Conservation (phyloP, 176 grass and related monocot genomes). For the Miscanthus lutarioriparius region DNA sequence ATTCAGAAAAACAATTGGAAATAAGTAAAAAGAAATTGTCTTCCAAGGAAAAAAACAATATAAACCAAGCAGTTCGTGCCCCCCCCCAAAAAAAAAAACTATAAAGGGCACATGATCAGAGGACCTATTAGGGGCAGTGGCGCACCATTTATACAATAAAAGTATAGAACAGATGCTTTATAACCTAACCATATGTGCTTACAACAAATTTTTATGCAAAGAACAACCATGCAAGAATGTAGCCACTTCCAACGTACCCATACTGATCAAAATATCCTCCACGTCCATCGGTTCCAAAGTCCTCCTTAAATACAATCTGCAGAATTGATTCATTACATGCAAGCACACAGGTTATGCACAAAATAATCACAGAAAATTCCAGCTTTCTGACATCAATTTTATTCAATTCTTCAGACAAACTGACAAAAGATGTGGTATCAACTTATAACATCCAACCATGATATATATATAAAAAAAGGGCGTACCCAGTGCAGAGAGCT, state of each 20-base stretch:
- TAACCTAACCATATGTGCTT: constrained; percentile 6
- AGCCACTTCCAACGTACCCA: constrained; percentile 62
- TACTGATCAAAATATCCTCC: constrained; percentile 97
- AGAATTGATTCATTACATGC: constrained; percentile 16
- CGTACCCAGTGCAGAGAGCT: too few relatives aligned
- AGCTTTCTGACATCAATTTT: neutral
- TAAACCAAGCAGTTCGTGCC: neutral
- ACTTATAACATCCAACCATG: neutral
- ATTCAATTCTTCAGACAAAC: neutral
- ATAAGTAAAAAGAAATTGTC: neutral
- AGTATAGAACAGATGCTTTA: neutral
- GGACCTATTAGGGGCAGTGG: neutral
- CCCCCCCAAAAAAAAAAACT: neutral
- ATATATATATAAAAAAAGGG: too few relatives aligned
- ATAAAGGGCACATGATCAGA: neutral
- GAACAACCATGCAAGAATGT: neutral
- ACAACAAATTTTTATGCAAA: constrained; percentile 1
- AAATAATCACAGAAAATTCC: neutral
- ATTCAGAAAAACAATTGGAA: constrained; percentile 5
- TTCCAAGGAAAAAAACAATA: neutral
- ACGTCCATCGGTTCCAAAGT: constrained; percentile 93
- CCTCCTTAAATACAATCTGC: constrained; percentile 94
- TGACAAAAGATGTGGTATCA: neutral
- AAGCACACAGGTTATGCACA: neutral
- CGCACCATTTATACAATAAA: neutral